Evolutionary conservation across 306 rosid species (phyloP).

Genomic region (Quercus variabilis): DNA sequence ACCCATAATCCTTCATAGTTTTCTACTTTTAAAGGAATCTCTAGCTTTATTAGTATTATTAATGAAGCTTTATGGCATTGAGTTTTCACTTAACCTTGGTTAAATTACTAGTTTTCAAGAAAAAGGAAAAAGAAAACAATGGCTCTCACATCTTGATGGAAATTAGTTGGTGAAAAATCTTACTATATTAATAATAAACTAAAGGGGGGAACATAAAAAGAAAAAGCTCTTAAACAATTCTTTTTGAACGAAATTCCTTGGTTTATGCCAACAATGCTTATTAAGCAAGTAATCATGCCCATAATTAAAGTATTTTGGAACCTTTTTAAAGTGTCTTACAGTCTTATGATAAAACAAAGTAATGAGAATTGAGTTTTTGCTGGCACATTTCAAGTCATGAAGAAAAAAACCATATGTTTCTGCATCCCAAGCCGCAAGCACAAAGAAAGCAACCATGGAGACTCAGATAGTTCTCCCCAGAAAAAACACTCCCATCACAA

Average conservation of each 20-base stretch:
- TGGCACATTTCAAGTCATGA: slow-evolving; percentile 29
- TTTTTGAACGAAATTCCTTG: background rate
- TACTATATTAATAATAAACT: background rate
- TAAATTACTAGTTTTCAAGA: background rate
- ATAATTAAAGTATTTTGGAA: background rate
- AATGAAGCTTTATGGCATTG: background rate
- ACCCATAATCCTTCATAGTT: background rate
- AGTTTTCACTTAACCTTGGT: background rate
- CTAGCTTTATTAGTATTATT: background rate
- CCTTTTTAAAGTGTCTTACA: background rate
- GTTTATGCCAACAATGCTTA: background rate
- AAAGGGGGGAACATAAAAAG: slow-evolving; percentile 1
- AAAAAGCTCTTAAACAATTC: background rate
- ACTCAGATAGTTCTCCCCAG: slow-evolving; percentile 16
- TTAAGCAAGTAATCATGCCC: slow-evolving; percentile 15
- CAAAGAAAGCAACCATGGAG: slow-evolving; percentile 27
- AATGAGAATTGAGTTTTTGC: background rate
- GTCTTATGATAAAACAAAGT: background rate
- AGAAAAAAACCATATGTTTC: slow-evolving; percentile 47
- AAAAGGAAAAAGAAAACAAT: background rate
- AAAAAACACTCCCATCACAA: slow-evolving; percentile 20
- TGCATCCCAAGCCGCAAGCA: slow-evolving; percentile 41
- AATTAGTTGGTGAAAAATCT: background rate
- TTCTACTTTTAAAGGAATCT: slow-evolving; percentile 12
- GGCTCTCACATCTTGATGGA: background rate